These are phyloP conservation scores for Rhodomyrtus psidioides DNA, from an alignment of 441 rosid genomes.

Conservation along the genomic window DNA sequence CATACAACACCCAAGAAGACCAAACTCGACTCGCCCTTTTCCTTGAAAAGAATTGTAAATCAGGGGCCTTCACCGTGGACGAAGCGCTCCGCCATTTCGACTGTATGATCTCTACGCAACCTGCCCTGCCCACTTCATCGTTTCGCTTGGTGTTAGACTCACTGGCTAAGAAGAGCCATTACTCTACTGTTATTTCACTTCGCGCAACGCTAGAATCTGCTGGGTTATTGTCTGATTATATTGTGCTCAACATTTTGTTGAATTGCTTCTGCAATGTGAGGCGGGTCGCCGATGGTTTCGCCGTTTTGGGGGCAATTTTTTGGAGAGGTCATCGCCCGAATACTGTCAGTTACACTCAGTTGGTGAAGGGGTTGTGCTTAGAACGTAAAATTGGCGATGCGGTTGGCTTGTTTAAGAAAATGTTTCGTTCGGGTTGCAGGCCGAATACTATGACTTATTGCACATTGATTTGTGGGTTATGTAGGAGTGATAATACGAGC, in stretches of 20 bases:
- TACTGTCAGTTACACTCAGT: constrained; percentile 15
- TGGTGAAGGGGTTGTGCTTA: constrained; percentile 22
- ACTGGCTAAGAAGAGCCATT: constrained; percentile 14
- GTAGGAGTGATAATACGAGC: constrained; percentile 8
- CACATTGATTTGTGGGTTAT: constrained; percentile 17
- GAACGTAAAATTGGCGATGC: constrained; percentile 13
- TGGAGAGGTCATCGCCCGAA: constrained; percentile 18
- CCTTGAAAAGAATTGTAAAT: constrained; percentile 8
- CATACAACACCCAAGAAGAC: neutral
- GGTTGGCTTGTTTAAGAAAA: constrained; percentile 11
- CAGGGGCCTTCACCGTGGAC: constrained; percentile 12
- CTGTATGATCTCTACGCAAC: neutral
- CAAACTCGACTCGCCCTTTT: neutral
- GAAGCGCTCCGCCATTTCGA: constrained; percentile 13
- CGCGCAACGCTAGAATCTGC: constrained; percentile 2
- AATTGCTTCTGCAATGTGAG: constrained; percentile 12
- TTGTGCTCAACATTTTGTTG: constrained; percentile 19
- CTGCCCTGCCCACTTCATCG: neutral
- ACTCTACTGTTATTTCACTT: constrained; percentile 5
- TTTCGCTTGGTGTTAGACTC: constrained; percentile 8
- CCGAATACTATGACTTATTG: constrained; percentile 19
- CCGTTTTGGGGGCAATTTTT: constrained; percentile 17
- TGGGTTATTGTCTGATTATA: constrained; percentile 9
- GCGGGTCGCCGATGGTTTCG: constrained; percentile 11
- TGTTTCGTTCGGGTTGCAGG: constrained; percentile 10